Evolutionary conservation across 495 filamentous ascomycete species (phyloP), one percentile per base, ranked within the genome.

Genomic region (Tuber brumale): DNA sequence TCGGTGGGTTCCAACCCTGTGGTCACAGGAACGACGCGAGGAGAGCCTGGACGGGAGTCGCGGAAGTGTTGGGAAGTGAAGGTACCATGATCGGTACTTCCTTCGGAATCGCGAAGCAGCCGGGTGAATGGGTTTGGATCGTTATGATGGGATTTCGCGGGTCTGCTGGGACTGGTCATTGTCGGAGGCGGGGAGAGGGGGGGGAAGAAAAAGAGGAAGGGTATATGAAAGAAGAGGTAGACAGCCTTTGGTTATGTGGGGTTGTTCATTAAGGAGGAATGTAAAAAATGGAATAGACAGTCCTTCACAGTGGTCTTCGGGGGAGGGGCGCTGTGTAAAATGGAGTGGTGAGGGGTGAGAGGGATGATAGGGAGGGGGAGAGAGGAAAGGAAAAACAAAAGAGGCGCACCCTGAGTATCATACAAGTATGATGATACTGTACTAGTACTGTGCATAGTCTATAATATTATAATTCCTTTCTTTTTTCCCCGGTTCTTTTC

Each of bases 61-160:
- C 27, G 57, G 27, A 66, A 66, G 61, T 80, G 70, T 39, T 80
- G 76, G 70, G 78, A 80, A 31, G 78, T 79, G 70, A 80, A 80
- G 46, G 77, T 79, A 48, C 77, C 77, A 37, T 80, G 73, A 69
- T 80, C 77, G 70, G 73, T 71, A 69, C 5, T 41, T 41, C 45
- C 69, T 35, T 44, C 66, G 31, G 78, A 73, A 23, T 16, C 31
- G 21, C 57, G 78, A 21, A 80, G 76, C 3, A 80, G 73, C 16
- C 78, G 78, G 31, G 78, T 80, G 39, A 80, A 72, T 4, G 78
- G 78, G 73, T 80, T 79, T 31, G 78, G 76, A 57, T 75, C 72
- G 23, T 61, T 23, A 44, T 23, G 16, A n/a, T 23, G 31, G 39
- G 71, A 73, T 10, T 35, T 44, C 35, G 70, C 70, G 42, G 45